A percentile compares a stretch with the other conserved stretches of the same genome.
phyloP scores from a whole-genome alignment of 2,329 filamentous ascomycete genomes.

The Pestalotiopsis sp. region DNA sequence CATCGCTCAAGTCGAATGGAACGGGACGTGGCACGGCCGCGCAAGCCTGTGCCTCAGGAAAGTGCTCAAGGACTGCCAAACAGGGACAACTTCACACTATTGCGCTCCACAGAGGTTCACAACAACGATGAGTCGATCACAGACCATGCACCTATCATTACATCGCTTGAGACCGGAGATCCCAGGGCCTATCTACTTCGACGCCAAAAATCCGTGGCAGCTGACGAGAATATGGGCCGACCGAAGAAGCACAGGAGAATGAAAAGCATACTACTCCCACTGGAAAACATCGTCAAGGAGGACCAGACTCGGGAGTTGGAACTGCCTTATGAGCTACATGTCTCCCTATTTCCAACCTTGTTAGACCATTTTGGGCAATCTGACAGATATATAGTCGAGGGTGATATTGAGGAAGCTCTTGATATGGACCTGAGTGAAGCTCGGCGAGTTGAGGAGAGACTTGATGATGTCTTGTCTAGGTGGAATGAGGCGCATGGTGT shows the following conservation, averaged over 20 bases:
- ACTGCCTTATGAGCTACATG: conserved; percentile 12
- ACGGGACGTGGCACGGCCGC: neutral
- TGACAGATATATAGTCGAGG: conserved; percentile 29
- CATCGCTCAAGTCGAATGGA: neutral
- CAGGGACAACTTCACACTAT: conserved; percentile 13
- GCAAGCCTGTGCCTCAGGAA: neutral
- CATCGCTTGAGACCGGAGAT: conserved; percentile 27
- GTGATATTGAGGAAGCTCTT: conserved; percentile 26
- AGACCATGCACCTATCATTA: conserved; percentile 28
- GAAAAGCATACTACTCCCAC: conserved; percentile 32
- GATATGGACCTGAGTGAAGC: conserved; percentile 29
- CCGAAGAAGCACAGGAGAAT: conserved; percentile 27
- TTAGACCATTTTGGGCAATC: conserved; percentile 19
- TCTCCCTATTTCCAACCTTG: conserved; percentile 16
- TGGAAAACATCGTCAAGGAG: conserved; percentile 27
- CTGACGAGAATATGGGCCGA: conserved; percentile 17
- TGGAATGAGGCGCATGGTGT: conserved; percentile 17
- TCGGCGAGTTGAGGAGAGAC: conserved; percentile 23
- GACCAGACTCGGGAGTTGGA: conserved; percentile 23
- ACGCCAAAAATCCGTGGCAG: conserved; percentile 32
- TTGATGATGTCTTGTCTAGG: conserved; percentile 23
- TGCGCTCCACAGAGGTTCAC: conserved; percentile 15
- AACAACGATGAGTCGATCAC: conserved; percentile 11
- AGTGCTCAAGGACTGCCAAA: neutral
- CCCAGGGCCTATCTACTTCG: conserved; percentile 35